Conservation (phyloP, 352 stramenopile species). For the Globisporangium recalcitrans region DNA sequence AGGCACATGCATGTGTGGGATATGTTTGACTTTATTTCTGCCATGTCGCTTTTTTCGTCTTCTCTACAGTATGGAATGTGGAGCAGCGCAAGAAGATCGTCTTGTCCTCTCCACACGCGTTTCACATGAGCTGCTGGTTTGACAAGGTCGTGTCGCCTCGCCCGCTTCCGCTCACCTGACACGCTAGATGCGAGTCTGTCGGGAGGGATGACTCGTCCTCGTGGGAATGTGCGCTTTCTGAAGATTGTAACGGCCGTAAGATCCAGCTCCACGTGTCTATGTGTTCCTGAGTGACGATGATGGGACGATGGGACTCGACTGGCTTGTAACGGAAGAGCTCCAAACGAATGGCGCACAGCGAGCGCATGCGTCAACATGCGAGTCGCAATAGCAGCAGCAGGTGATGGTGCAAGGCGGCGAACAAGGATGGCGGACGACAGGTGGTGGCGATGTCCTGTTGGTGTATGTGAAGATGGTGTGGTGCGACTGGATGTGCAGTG, state of each 20-base stretch:
- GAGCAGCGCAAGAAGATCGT: background rate
- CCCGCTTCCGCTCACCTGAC: background rate
- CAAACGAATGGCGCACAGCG: constrained; percentile 4
- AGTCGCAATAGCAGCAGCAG: background rate
- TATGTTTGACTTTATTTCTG: background rate
- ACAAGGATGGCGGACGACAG: background rate
- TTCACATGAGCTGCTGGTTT: background rate
- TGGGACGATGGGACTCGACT: constrained; percentile 3
- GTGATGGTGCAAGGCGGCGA: background rate
- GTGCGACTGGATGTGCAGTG: background rate
- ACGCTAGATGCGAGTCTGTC: background rate
- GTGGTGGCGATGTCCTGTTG: background rate
- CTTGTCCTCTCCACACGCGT: background rate
- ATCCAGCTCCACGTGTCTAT: constrained; percentile 10
- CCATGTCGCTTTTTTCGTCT: constrained; percentile 5
- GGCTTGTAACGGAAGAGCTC: constrained; percentile 2
- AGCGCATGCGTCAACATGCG: background rate
- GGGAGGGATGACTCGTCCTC: background rate
- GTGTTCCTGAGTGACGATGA: constrained; percentile 13
- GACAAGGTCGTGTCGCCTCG: background rate
- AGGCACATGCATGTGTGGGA: background rate
- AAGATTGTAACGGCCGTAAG: constrained; percentile 1
- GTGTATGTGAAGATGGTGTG: background rate
- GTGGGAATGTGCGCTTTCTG: constrained; percentile 1
- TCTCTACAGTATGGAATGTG: background rate